Evolutionary conservation across 2,329 filamentous ascomycete genomes (phyloP).

Genomic region (Immersiporthe knoxdaviesiana): DNA sequence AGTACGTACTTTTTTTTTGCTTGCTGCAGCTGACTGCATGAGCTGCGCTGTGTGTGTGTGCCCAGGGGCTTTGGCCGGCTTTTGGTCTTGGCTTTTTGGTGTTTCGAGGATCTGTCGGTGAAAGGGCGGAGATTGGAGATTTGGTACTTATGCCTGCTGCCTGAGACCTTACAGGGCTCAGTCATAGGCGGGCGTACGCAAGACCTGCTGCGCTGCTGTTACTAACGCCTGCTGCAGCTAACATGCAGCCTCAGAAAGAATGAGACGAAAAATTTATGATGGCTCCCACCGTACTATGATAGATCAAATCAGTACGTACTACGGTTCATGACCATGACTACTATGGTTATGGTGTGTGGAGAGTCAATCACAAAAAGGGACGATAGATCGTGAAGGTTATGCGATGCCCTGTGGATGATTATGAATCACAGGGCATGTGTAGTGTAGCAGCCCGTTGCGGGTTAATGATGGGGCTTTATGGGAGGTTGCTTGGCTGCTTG

Average conservation of each 20-base stretch:
- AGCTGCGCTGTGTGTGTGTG: not conserved
- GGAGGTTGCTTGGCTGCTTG: not conserved
- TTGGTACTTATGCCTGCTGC: not conserved
- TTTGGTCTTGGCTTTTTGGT: not conserved
- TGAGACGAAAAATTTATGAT: not conserved
- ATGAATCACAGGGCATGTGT: constrained; percentile 15
- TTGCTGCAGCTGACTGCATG: not conserved
- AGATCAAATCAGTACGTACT: not conserved
- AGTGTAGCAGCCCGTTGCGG: not conserved
- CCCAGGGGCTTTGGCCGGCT: not conserved
- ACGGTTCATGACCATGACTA: not conserved
- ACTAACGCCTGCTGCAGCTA: not conserved
- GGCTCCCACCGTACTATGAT: not conserved
- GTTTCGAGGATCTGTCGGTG: constrained; percentile 22
- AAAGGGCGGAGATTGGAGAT: constrained; percentile 24
- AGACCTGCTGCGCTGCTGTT: too few species aligned
- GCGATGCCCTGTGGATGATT: constrained; percentile 11
- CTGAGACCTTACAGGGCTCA: not conserved
- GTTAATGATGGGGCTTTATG: not conserved
- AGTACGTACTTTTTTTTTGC: constrained; percentile 1
- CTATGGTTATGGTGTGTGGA: not conserved
- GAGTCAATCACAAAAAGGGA: constrained; percentile 10
- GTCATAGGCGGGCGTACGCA: not conserved
- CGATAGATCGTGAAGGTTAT: not conserved
- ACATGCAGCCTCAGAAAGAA: not conserved